These are phyloP conservation scores for Jatropha podagrica DNA, from an alignment of 441 rosid species.

Conservation along the genomic window DNA sequence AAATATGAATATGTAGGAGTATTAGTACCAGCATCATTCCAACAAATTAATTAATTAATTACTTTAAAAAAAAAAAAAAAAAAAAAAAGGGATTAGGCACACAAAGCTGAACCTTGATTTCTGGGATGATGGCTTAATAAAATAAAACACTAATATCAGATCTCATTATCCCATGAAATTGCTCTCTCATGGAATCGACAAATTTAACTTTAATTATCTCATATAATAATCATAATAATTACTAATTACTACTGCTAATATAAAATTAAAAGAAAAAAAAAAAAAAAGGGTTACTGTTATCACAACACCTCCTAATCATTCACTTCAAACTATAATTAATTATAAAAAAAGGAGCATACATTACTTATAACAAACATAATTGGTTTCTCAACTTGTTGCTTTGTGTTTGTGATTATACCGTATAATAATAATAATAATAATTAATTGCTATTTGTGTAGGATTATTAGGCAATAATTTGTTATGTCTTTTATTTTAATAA, in stretches of 20 bases:
- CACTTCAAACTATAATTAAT: background rate
- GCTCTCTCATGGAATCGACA: background rate
- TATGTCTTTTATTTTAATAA: too few relatives aligned
- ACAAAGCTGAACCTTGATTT: slow-evolving; percentile 46
- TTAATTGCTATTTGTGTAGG: background rate
- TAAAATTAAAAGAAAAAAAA: background rate
- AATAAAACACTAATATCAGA: slow-evolving; percentile 6
- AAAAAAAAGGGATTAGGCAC: slow-evolving; percentile 27
- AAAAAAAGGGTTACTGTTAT: slow-evolving; percentile 13
- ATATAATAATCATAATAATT: background rate
- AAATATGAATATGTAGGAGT: too few relatives aligned
- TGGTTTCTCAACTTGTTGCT: background rate
- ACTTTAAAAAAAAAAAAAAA: slow-evolving; percentile 14
- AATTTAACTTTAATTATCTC: slow-evolving; percentile 11
- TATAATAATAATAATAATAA: background rate
- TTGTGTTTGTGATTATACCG: background rate
- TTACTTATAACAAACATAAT: background rate
- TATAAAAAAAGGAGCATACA: background rate
- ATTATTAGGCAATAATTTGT: slow-evolving; percentile 20
- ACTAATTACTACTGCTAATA: background rate
- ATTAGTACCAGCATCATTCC: slow-evolving; percentile 15
- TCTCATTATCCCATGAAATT: slow-evolving; percentile 11
- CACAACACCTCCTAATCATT: slow-evolving; percentile 33
- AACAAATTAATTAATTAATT: slow-evolving; percentile 18
- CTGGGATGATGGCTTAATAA: slow-evolving; percentile 41